Percentiles rank a stretch among this genome's conserved stretches.
These are phyloP conservation scores for Athelia sp. DNA, from an alignment of 1,284 basidiomycete species.

Conservation along the genomic window DNA sequence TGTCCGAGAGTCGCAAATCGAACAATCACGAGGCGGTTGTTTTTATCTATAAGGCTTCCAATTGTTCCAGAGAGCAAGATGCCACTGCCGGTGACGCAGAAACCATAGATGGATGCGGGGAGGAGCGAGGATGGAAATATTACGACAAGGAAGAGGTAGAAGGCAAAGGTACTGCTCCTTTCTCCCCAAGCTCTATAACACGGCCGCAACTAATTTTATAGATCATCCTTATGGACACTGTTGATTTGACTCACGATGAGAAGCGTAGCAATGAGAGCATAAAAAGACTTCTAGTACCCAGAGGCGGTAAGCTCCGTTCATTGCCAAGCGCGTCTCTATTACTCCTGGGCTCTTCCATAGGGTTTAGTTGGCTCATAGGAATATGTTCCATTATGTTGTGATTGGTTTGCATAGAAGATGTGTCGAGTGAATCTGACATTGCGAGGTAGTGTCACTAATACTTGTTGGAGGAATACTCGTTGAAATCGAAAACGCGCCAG, in stretches of 20 bases:
- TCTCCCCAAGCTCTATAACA: conserved; percentile 2
- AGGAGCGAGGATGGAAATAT: conserved; percentile 2
- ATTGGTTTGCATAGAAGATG: too few species aligned
- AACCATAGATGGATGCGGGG: conserved; percentile 3
- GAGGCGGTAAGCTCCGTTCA: too few species aligned
- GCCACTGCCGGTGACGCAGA: conserved; percentile 1
- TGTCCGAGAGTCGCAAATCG: background rate
- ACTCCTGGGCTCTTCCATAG: too few species aligned
- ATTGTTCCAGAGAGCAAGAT: background rate
- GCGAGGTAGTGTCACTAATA: too few species aligned
- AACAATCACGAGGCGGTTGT: background rate
- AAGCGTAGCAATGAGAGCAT: background rate
- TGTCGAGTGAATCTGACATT: too few species aligned
- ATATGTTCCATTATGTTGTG: too few species aligned
- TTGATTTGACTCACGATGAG: background rate
- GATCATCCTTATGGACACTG: too few species aligned
- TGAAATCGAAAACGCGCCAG: too few species aligned
- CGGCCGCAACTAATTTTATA: background rate
- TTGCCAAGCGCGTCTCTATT: too few species aligned
- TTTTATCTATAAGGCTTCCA: conserved; percentile 1
- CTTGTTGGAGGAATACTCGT: too few species aligned
- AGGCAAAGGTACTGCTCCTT: conserved; percentile 2
- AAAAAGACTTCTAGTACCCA: background rate
- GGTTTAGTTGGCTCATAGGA: too few species aligned
- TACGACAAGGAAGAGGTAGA: conserved; percentile 3